Evolutionary conservation across 495 filamentous ascomycete genomes (phyloP).

Genomic region (Penicillium waksmanii): DNA sequence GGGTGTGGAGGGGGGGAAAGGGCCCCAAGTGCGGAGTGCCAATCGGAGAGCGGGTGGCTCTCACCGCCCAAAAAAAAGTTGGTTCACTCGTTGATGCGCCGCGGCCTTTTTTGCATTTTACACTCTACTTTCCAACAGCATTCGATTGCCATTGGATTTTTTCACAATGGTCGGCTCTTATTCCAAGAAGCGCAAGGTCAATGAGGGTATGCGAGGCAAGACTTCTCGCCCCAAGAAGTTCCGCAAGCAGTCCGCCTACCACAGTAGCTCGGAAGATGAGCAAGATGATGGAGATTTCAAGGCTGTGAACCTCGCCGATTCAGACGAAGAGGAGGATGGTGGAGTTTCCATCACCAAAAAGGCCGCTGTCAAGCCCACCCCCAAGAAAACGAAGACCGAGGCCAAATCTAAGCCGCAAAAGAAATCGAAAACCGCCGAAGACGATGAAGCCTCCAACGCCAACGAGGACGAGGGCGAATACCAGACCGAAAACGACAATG

Average conservation of each 20-base stretch:
- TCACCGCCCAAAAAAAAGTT: conserved; percentile 45
- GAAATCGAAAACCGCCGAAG: conserved; percentile 25
- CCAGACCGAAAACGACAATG: conserved; percentile 33
- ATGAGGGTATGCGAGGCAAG: conserved; percentile 59
- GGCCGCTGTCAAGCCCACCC: conserved; percentile 13
- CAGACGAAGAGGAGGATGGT: conserved; percentile 59
- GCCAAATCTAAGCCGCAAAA: conserved; percentile 20
- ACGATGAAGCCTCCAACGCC: conserved; percentile 42
- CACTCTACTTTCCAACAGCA: not conserved
- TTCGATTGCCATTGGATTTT: conserved; percentile 14
- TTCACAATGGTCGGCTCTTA: conserved; percentile 44
- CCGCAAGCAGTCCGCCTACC: conserved; percentile 69
- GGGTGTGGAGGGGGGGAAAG: conserved; percentile 31
- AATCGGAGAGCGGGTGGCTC: conserved; percentile 39
- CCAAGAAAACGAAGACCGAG: conserved; percentile 33
- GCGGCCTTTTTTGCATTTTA: conserved; percentile 3
- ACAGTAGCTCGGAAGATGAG: conserved; percentile 71
- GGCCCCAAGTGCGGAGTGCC: conserved; percentile 38
- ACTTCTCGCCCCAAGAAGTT: conserved; percentile 65
- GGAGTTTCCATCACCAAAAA: conserved; percentile 27
- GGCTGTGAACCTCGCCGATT: conserved; percentile 69
- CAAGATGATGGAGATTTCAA: conserved; percentile 55
- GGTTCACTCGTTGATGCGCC: conserved; percentile 16
- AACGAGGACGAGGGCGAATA: conserved; percentile 42
- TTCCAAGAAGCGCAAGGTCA: conserved; percentile 63